Conservation (phyloP, 2,329 filamentous ascomycete genomes). For the Stagonosporopsis vannaccii region DNA sequence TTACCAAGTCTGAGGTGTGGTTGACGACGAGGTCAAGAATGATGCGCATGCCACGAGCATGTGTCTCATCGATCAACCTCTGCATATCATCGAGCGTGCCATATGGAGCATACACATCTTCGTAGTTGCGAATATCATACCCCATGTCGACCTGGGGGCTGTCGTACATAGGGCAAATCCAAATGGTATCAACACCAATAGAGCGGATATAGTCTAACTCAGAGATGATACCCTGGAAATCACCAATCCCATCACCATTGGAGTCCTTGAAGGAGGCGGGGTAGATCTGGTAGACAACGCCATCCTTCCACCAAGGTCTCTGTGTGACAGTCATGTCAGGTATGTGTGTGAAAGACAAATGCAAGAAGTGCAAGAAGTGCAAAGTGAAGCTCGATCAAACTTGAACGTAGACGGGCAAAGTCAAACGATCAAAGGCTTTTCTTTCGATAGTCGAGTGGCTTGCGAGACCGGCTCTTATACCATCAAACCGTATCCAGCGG, state of each 20-base stretch:
- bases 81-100: conserved; percentile 52
- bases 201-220: conserved; percentile 63
- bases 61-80: conserved; percentile 44
- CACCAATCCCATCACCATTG: conserved; percentile 63
- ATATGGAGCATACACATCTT: conserved; percentile 50
- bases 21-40: conserved; percentile 53
- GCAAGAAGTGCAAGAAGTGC: conserved; percentile 5
- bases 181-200: conserved; percentile 53
- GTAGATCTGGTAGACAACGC: conserved; percentile 68
- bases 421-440: conserved; percentile 14
- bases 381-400: not conserved
- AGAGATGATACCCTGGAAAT: conserved; percentile 65
- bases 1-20: conserved; percentile 49
- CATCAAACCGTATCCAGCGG: not conserved
- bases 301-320: conserved; percentile 66
- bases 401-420: conserved; percentile 16
- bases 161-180: conserved; percentile 52
- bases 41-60: conserved; percentile 48
- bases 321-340: conserved; percentile 41
- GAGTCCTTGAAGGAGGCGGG: conserved; percentile 68
- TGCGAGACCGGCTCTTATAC: conserved; percentile 16
- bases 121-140: conserved; percentile 51
- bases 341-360: conserved; percentile 3
- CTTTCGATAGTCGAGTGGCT: conserved; percentile 14
- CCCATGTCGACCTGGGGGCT: conserved; percentile 57